Base-by-base conservation (phyloP, 257 asterid genomes). In the Ilex asprella region DNA sequence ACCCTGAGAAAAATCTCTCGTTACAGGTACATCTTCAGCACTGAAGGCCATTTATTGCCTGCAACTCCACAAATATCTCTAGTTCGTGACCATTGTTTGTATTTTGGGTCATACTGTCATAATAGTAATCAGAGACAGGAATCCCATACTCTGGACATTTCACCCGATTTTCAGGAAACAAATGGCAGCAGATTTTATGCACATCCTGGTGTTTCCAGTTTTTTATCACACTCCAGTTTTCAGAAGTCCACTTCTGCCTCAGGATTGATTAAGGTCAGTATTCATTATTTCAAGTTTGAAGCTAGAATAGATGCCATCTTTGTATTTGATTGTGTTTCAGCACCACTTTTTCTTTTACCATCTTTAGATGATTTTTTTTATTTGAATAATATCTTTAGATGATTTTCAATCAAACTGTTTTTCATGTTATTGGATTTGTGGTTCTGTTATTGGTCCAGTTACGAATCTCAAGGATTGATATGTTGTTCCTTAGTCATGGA, bases 21-120 rank as follows among this genome's bases (percentile, higher is more conserved):
- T 71, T 70, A 10, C 87, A 92, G 99, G 76, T 92, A 92, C 80
- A 74, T 89, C 65, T 92, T 92, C 79, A 92, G 91, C 82, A 92
- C 99, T 3, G 99, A 92, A 82, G 99, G 99, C 71, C 99, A 92
- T 75, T 79, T 92, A 62, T 82, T 92, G 70, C 99, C 99, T 44
- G 83, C 81, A 27, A 92, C 93, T 71, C 97, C 96, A 58, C 97
- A 83, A 77, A 81, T 89, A 79, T 86, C 97, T 60, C 59, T 92
- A 73, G 85, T 76, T 52, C 73, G 77, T 30, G 97, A 89, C 65
- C 86, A 83, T 67, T 92, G 97, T 74, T 75, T 88, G 49, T 92
- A 92, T 77, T 75, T 83, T 52, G 99, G 99, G 63, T 91, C 97
- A 58, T 86, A 83, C 82, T 92, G 99, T 75, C 76, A 82, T 69